Percentiles rank a stretch among this genome's conserved stretches.
phyloP scores from a whole-genome alignment of 495 filamentous ascomycete genomes.

The Aspergillus sclerotioniger region DNA sequence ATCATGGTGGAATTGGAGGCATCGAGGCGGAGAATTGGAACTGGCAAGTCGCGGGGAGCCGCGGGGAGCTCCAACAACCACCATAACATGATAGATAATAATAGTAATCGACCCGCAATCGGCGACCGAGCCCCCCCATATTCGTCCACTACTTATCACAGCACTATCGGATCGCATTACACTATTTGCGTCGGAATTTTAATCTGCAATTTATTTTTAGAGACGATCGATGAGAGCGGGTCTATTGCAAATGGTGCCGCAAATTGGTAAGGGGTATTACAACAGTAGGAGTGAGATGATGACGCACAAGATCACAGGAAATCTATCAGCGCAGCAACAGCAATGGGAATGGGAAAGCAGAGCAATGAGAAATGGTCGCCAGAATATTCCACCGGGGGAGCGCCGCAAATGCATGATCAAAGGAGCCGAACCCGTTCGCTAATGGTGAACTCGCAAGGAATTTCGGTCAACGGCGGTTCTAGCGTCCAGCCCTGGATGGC shows the following conservation, averaged over 20 bases:
- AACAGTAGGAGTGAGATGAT: constrained; percentile 3
- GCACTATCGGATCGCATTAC: background rate
- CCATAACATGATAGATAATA: too few species aligned
- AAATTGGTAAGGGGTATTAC: constrained; percentile 2
- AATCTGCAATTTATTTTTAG: background rate
- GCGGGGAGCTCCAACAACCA: background rate
- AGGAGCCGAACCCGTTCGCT: constrained; percentile 4
- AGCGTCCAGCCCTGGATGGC: constrained; percentile 26
- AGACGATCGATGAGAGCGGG: background rate
- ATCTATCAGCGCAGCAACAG: background rate
- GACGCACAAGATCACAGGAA: constrained; percentile 6
- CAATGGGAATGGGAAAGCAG: background rate
- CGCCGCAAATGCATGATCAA: constrained; percentile 21
- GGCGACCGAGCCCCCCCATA: background rate
- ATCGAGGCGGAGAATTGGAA: constrained; percentile 7
- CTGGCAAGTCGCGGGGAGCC: constrained; percentile 1
- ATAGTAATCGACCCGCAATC: background rate
- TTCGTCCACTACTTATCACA: background rate
- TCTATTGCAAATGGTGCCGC: constrained; percentile 1
- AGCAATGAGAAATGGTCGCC: constrained; percentile 1
- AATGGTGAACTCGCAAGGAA: constrained; percentile 3
- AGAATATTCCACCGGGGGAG: constrained; percentile 11
- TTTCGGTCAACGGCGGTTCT: background rate
- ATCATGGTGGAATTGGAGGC: constrained; percentile 53
- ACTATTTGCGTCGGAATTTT: background rate